Evolutionary conservation across 2,329 filamentous ascomycete genomes (phyloP), one percentile per base, ranked within the genome.

Genomic region (Calonectria pauciramosa): DNA sequence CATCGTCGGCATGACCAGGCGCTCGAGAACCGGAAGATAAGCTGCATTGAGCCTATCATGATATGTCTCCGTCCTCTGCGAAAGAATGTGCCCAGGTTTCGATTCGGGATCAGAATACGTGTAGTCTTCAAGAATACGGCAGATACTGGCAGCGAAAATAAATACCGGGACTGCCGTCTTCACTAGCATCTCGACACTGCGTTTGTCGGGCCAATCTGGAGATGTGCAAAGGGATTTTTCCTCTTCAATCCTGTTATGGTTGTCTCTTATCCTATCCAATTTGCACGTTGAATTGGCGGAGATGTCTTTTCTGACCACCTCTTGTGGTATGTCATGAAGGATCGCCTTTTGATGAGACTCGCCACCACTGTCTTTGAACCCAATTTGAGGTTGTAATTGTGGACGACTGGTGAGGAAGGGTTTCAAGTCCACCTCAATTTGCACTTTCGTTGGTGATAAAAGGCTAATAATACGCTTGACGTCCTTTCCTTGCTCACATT

Each of bases 291-390:
- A 63, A 72, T 82, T 87, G 3, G 77, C n/a, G 1, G 44, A 52
- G 16, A 89, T 85, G 49, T 89, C 87, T 1, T 81, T 77, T 65
- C 84, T 70, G 2, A 88, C 80, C 0, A 82, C 65, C 0, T 64
- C 28, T 26, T 76, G 13, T 0, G 80, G 70, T 44, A 87, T 82
- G 7, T 86, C 75, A 28, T 88, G 84, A 5, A 89, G 83, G 7
- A 82, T 75, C 84, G 82, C 1, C 59, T 79, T 26, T 41, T 74
- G 54, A 26, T 77, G 74, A 18, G 7, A 18, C 20, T 54, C 36
- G 4, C 76, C 49, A 13, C 20, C 44, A 20, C 85, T 79, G 16
- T 77, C 16, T 0, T 72, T 70, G 65, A 88, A 87, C 0, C 84
- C 82, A 23, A 83, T 75, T 0, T 83, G 82, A 47, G 87, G 82